phyloP scores from a whole-genome alignment of 179 eudicot species.

The Gypsophila paniculata region DNA sequence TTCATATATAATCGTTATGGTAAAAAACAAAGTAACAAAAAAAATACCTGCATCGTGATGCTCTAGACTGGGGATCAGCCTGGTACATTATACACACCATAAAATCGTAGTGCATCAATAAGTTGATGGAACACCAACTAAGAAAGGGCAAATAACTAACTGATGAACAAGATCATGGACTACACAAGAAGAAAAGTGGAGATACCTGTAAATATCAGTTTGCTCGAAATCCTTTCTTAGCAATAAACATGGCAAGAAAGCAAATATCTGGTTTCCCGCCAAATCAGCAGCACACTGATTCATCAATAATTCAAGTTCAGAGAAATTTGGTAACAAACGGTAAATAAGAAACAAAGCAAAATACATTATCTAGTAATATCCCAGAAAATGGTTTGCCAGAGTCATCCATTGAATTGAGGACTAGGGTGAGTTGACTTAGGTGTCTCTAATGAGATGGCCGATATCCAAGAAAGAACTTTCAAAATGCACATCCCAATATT shows the following conservation, averaged over 20 bases:
- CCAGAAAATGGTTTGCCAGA: too few species aligned
- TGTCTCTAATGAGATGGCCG: too few species aligned
- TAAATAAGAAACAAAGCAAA: not conserved
- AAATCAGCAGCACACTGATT: not conserved
- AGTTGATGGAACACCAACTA: too few species aligned
- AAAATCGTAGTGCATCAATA: not conserved
- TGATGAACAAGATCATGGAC: not conserved
- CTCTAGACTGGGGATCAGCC: not conserved
- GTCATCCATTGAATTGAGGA: too few species aligned
- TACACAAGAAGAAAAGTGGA: not conserved
- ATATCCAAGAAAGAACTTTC: too few species aligned
- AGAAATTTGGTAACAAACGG: not conserved
- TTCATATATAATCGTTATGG: not conserved
- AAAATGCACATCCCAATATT: too few species aligned
- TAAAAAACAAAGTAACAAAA: not conserved
- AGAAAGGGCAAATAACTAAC: too few species aligned
- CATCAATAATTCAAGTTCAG: not conserved
- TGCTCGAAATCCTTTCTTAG: not conserved
- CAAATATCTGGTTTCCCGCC: not conserved
- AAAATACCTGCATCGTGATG: not conserved
- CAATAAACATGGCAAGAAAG: not conserved
- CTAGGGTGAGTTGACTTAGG: too few species aligned
- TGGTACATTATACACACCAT: not conserved
- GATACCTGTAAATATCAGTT: not conserved
- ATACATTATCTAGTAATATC: constrained; percentile 1